Evolutionary conservation across 768 basidiomycete genomes (phyloP), one percentile per base, ranked within the genome.

Genomic region (Naganishia vaughanmartiniae): DNA sequence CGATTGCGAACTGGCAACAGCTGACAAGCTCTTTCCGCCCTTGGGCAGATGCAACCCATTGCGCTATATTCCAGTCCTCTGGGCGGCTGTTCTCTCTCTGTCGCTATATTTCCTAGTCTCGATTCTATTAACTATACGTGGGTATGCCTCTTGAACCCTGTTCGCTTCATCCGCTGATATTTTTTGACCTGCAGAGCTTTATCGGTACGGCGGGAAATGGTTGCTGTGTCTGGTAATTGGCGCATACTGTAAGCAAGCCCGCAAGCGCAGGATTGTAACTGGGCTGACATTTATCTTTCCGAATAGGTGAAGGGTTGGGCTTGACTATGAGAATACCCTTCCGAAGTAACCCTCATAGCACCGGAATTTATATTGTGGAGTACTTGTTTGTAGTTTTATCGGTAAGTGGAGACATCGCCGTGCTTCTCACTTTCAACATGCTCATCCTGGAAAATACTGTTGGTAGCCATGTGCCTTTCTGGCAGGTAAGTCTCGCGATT

Each of bases 311-410:
- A 67, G 79, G 70, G 10, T 15, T 81, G 17, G 80, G 80, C n/a
- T 60, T 81, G 21, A 74, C 72, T 0, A 60, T 81, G 54, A 60
- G 80, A 54, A 67, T 81, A 3, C 73, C 72, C 0, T 72, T 81
- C 34, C 66, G 79, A n/a, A 74, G 54, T 17, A 77, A 81, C 69
- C 74, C 74, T 0, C 79, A 81, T 55, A 74, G 71, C 21, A 48
- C 69, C 48, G 77, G 78, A 19, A 51, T 80, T 9, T 81, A 80
- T 58, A 80, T 80, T 67, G 76, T 76, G 28, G 71, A 73, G 66
- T 79, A 81, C 68, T 66, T 80, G 12, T 81, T 81, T 57, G 75
- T 78, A 11, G 79, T 80, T 3, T 69, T 80, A 1, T 79, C 73
- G 30, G 77, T 79, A 48, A 74, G 77, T 75, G 5, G 19, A n/a